These are phyloP conservation scores for Triticum turgidum DNA, from an alignment of 176 grass and related monocot species.

Conservation along the genomic window DNA sequence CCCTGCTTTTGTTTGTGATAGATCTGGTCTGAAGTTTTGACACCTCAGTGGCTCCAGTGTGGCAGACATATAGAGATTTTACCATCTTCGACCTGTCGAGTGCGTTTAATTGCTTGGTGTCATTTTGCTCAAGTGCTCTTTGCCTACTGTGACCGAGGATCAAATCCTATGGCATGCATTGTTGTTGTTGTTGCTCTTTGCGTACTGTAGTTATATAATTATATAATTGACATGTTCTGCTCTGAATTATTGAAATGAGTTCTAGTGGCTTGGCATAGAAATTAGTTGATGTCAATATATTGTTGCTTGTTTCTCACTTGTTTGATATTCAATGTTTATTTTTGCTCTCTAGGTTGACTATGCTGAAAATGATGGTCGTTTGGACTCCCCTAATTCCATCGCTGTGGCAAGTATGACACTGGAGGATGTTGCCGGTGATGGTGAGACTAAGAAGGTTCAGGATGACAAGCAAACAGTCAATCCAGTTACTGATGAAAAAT, in stretches of 20 bases:
- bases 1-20: background rate
- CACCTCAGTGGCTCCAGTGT: background rate
- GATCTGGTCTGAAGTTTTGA: background rate
- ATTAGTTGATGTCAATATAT: background rate
- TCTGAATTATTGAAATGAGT: background rate
- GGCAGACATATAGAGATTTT: background rate
- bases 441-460: slow-evolving; percentile 19
- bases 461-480: background rate
- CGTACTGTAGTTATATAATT: background rate
- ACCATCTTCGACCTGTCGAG: background rate
- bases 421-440: slow-evolving; percentile 29
- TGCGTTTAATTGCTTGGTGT: background rate
- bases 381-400: slow-evolving; percentile 74
- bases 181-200: background rate
- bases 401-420: slow-evolving; percentile 56
- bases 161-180: too few relatives aligned
- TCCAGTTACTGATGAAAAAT: slow-evolving; percentile 24
- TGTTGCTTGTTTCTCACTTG: background rate
- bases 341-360: slow-evolving; percentile 45
- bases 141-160: background rate
- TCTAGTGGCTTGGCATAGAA: background rate
- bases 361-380: slow-evolving; percentile 36
- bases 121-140: background rate
- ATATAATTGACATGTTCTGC: background rate
- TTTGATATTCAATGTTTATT: slow-evolving; percentile 11